A percentile compares a stretch with the other conserved stretches of the same genome.
These are phyloP conservation scores for Tuber aestivum DNA, from an alignment of 495 filamentous ascomycete genomes.

Conservation along the genomic window DNA sequence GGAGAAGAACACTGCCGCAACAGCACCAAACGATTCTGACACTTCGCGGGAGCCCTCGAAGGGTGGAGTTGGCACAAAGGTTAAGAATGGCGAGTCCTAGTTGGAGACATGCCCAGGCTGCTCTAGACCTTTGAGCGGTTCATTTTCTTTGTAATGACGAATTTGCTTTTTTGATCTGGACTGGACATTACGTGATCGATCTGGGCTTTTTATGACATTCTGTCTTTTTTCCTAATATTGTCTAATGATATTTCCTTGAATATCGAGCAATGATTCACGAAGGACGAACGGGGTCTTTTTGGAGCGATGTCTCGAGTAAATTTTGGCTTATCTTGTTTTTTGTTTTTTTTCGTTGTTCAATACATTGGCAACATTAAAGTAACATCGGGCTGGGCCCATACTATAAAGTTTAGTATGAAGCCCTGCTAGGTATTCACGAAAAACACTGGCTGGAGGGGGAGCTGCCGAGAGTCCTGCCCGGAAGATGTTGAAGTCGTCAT, in stretches of 20 bases:
- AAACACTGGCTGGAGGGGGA: not conserved
- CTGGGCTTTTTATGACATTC: not conserved
- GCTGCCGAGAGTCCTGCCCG: not conserved
- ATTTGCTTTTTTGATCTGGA: slow-evolving; percentile 5
- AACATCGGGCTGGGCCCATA: not conserved
- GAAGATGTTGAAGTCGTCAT: not conserved
- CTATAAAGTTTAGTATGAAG: not conserved
- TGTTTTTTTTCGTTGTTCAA: not conserved
- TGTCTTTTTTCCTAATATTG: not conserved
- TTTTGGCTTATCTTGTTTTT: not conserved
- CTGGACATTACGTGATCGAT: not conserved
- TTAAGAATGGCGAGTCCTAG: slow-evolving; percentile 2
- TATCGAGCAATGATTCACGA: not conserved
- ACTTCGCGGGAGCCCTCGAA: slow-evolving; percentile 7
- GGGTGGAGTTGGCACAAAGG: slow-evolving; percentile 17
- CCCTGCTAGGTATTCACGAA: not conserved
- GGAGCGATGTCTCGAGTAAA: not conserved
- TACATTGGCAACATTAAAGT: not conserved
- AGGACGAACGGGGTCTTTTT: not conserved
- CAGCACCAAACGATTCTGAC: slow-evolving; percentile 7
- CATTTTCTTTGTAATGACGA: not conserved
- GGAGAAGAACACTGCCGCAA: slow-evolving; percentile 72
- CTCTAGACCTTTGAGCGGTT: not conserved
- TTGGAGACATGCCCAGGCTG: not conserved
- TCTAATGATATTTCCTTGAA: not conserved